Evolutionary conservation across 2,329 filamentous ascomycete genomes (phyloP).

Genomic region (Neopestalotiopsis rosae): DNA sequence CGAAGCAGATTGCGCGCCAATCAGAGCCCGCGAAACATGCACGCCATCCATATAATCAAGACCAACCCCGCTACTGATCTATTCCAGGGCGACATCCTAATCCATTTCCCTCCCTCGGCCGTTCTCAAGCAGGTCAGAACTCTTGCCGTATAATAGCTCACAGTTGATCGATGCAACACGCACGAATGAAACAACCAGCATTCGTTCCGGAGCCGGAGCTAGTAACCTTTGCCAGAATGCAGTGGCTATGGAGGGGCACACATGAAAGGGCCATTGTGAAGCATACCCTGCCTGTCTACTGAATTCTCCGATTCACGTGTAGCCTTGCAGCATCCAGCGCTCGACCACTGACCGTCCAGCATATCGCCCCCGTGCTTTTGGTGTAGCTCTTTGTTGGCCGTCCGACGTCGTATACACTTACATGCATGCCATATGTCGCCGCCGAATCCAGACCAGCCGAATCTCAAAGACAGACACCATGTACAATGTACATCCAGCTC

Average conservation of each 20-base stretch:
- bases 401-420: not conserved
- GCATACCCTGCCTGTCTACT: not conserved
- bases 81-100: no score
- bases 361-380: constrained; percentile 6
- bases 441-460: not conserved
- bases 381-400: not conserved
- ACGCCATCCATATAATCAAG: not conserved
- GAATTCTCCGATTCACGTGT: not conserved
- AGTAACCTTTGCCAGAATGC: not conserved
- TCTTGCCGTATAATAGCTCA: not conserved
- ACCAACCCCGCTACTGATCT: not conserved
- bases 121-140: not conserved
- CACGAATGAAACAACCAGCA: not conserved
- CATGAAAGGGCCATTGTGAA: not conserved
- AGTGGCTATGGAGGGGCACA: not conserved
- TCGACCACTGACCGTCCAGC: constrained; percentile 3
- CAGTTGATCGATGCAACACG: not conserved
- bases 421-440: not conserved
- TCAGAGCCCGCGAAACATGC: not conserved
- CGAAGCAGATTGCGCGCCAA: not conserved
- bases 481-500: not conserved
- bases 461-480: not conserved
- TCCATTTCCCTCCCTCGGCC: no score
- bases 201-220: not conserved
- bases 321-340: not conserved